Conservation (phyloP, 352 stramenopile species). For the Globisporangium recalcitrans region DNA sequence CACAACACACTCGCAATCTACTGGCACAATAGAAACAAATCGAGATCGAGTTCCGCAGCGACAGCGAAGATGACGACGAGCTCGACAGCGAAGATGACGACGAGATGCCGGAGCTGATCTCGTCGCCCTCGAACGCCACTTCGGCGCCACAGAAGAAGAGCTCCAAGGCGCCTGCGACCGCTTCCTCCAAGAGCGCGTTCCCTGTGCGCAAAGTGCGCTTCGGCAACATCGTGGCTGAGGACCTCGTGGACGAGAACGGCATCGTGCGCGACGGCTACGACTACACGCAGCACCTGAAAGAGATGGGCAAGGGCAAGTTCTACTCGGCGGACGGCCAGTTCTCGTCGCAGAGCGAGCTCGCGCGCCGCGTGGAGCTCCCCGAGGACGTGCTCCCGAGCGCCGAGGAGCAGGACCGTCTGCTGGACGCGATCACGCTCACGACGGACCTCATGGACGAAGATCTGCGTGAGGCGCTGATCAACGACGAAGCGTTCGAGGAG, state of each 20-base stretch:
- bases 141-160: conserved; percentile 11
- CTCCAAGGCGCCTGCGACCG: conserved; percentile 18
- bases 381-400: conserved; percentile 61
- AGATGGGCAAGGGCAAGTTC: conserved; percentile 85
- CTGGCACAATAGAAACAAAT: conserved; percentile 30
- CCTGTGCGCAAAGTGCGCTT: conserved; percentile 63
- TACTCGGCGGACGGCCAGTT: conserved; percentile 74
- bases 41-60: conserved; percentile 57
- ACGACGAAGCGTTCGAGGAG: conserved; percentile 81
- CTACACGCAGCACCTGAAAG: conserved; percentile 90
- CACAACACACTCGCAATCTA: not conserved
- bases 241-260: conserved; percentile 84
- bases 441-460: conserved; percentile 87
- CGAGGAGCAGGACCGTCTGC: conserved; percentile 70
- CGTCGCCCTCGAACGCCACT: conserved; percentile 17
- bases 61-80: conserved; percentile 37
- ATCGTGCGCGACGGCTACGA: conserved; percentile 91
- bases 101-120: conserved; percentile 50
- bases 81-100: conserved; percentile 46
- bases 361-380: conserved; percentile 55
- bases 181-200: conserved; percentile 23
- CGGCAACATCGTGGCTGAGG: conserved; percentile 52
- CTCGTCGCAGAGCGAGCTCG: conserved; percentile 48
- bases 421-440: conserved; percentile 79
- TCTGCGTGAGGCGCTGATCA: conserved; percentile 76